phyloP scores from a whole-genome alignment of 2,329 filamentous ascomycete genomes.

The Cordyceps farinosa region DNA sequence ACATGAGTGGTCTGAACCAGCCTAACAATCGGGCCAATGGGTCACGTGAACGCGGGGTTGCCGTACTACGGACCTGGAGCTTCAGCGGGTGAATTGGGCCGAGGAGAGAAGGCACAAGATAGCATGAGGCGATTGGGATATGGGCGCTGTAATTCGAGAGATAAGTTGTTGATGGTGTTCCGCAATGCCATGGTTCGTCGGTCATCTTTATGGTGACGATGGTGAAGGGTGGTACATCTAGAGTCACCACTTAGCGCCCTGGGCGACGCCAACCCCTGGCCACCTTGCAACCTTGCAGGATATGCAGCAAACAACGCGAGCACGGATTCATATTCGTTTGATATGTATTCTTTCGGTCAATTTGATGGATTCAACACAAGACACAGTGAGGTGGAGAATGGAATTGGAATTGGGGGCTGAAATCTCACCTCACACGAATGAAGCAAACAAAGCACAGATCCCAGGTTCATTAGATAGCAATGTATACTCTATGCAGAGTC shows the following conservation, averaged over 20 bases:
- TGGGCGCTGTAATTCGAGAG: not conserved
- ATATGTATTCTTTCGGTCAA: no score
- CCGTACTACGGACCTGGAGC: not conserved
- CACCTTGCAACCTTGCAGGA: not conserved
- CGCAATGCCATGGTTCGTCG: not conserved
- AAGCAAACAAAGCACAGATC: not conserved
- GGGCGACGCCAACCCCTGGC: not conserved
- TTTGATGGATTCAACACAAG: no score
- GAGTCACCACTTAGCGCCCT: not conserved
- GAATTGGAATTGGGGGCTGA: no score
- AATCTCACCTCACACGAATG: not conserved
- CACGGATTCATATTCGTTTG: no score
- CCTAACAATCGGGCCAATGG: not conserved
- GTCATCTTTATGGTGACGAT: not conserved
- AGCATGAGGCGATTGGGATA: not conserved
- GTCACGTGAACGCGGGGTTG: slow-evolving; percentile 36
- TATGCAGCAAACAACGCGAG: not conserved
- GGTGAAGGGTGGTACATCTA: not conserved
- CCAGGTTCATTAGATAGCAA: no score
- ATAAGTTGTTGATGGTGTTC: not conserved
- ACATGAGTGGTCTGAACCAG: not conserved
- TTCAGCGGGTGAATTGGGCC: not conserved
- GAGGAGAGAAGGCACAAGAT: not conserved
- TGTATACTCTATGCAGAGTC: no score
- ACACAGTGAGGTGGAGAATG: no score